These are phyloP conservation scores for Fusarium fujikuroi DNA, from an alignment of 2,329 filamentous ascomycete species.

Conservation along the genomic window DNA sequence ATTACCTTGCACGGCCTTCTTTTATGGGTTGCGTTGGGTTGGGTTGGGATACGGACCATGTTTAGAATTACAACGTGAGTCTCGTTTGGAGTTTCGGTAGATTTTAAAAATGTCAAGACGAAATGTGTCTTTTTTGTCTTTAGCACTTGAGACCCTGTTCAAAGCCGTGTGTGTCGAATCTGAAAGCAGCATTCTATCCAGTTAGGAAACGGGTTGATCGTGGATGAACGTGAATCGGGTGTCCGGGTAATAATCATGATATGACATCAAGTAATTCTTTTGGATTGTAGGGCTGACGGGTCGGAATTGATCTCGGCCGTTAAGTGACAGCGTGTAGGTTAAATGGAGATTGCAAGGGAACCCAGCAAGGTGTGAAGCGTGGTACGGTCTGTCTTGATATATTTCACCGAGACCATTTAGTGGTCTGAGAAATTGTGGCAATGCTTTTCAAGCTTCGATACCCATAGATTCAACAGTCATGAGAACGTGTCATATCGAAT, in stretches of 20 bases:
- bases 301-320: neutral
- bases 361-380: slow-evolving; percentile 1
- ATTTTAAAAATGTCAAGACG: neutral
- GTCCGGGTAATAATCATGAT: neutral
- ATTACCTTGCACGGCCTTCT: neutral
- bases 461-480: neutral
- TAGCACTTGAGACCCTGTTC: fast-evolving
- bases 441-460: neutral
- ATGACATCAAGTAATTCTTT: neutral
- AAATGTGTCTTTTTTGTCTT: neutral
- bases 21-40: neutral
- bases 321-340: neutral
- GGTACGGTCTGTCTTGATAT: neutral
- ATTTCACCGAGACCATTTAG: slow-evolving; percentile 23
- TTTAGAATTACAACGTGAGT: slow-evolving; percentile 19
- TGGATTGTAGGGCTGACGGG: slow-evolving; percentile 1
- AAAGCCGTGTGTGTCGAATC: neutral
- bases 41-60: neutral
- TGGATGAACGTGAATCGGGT: neutral
- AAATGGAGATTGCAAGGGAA: neutral
- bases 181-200: no score
- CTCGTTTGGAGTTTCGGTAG: slow-evolving; percentile 20
- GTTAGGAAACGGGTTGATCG: neutral
- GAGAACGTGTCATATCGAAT: slow-evolving; percentile 4
- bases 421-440: slow-evolving; percentile 16